Evolutionary conservation across 441 rosid species (phyloP), one percentile per base, ranked within the genome.

Genomic region (Populus hybrid): DNA sequence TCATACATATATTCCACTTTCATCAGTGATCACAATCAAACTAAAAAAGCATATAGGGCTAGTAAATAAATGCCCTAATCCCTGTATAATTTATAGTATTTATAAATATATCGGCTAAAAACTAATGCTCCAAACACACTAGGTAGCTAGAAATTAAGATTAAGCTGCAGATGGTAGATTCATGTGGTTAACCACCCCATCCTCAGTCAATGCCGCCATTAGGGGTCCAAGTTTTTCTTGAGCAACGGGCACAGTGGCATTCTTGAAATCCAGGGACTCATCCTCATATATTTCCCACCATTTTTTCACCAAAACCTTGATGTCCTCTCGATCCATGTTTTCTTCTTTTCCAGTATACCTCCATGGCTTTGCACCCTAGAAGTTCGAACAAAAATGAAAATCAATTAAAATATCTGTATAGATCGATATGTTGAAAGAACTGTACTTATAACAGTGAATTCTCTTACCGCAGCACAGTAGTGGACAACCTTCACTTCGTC

Each of bases 211-310:
- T 5, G 85, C 59, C 3, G 79, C 76, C 21, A 86, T 76, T 38
- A 84, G 69, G 24, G 83, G 32, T 20, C 74, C 86, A 50, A 88
- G 75, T 71, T 77, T 80, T 16, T 35, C 80, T 4, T 73, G 74
- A 16, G 74, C 69, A 6, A 11, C 77, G 36, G 46, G 9, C 64
- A 10, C 6, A 16, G 57, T 14, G 57, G 65, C 26, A 32, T 80
- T 82, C 78, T 83, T 86, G 85, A 71, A 85, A 78, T 91, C 88
- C 63, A 93, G 73, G 0, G 95, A 76, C 78, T 87, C 86, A 14
- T 93, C 96, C 12, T 93, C 89, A 6, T 90, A 91, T 16, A 93
- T 85, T 0, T 93, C 90, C 94, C 96, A 88, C 96, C 97, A 93
- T 81, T 85, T 87, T 77, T 93, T 85, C 85, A 91, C 93, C 67